Base-by-base conservation (phyloP, 148 eudicot genomes). In the Rhododendron molle region DNA sequence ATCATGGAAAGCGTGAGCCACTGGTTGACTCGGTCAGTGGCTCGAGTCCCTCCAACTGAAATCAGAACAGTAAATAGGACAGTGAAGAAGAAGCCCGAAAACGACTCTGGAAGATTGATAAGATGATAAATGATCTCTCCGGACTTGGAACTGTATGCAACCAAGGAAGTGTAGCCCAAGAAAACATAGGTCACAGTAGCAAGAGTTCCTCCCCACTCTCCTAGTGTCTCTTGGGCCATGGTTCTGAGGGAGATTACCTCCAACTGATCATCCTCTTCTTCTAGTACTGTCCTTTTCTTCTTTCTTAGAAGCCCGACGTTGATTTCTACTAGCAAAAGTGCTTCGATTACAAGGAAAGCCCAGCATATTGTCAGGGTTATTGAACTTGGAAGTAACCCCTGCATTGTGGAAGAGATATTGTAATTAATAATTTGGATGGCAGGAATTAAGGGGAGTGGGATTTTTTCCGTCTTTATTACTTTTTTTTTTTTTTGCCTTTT, bases 171-270 rank as follows among this genome's bases (percentile, higher is more conserved):
- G 86, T 93, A 93, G 52, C 93, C 94, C 83, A 91, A 86, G 90
- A 93, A 91, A 34, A 93, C 89, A 69, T 92, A 93, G 72, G 90
- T 88, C 30, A 85, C 30, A 26, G 94, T 90, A 20, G 92, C 91
- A 16, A 91, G 34, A 72, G 85, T 56, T 80, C 91, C 92, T 83
- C 93, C 94, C 89, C 88, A 89, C 84, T 91, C 92, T 76, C 94
- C 94, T 58, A 91, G 81, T 76, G 94, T 91, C 85, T 93, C 93
- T 89, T 93, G 90, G 34, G 92, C 93, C 94, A 93, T 93, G 26
- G 93, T 93, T 83, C 93, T 87, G 9, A 93, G 90, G 40, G 94
- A 93, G 58, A 93, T 89, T 32, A 88, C 90, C 90, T 91, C 89
- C 58, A 93, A 79, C 43, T 86, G 89, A 74, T 87, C 90, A 78